phyloP scores from a whole-genome alignment of 2,329 filamentous ascomycete genomes.

The Apiospora aurea region DNA sequence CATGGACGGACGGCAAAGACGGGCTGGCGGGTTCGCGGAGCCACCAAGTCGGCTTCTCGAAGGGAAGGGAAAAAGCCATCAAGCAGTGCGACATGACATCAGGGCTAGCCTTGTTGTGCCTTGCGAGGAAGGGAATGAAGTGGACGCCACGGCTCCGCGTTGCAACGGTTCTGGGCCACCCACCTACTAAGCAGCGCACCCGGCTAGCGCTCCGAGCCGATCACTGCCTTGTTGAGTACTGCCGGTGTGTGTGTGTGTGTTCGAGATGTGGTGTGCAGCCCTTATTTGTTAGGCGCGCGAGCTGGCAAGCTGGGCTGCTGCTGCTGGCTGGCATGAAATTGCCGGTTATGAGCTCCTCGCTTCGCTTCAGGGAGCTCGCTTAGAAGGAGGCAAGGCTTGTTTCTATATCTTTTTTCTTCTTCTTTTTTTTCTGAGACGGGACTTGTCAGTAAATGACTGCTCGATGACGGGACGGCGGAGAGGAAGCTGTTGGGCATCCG shows the following conservation, averaged over 20 bases:
- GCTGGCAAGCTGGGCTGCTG: background rate
- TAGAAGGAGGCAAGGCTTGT: slow-evolving; percentile 7
- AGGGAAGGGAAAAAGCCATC: background rate
- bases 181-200: background rate
- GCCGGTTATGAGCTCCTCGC: background rate
- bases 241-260: background rate
- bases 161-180: slow-evolving; percentile 19
- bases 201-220: slow-evolving; percentile 2
- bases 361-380: slow-evolving; percentile 16
- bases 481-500: background rate
- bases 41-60: background rate
- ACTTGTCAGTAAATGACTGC: background rate
- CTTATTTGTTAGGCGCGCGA: background rate
- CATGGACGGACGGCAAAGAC: background rate
- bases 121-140: slow-evolving; percentile 6
- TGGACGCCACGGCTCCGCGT: background rate
- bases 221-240: background rate
- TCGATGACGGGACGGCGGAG: background rate
- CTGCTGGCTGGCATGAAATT: background rate
- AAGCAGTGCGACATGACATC: slow-evolving; percentile 6
- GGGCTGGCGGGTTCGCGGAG: background rate
- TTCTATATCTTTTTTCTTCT: too few relatives aligned
- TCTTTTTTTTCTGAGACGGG: background rate
- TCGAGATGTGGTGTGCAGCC: background rate
- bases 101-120: slow-evolving; percentile 21